phyloP scores from a whole-genome alignment of 176 grass and related monocot species.

The Raddia distichophylla region DNA sequence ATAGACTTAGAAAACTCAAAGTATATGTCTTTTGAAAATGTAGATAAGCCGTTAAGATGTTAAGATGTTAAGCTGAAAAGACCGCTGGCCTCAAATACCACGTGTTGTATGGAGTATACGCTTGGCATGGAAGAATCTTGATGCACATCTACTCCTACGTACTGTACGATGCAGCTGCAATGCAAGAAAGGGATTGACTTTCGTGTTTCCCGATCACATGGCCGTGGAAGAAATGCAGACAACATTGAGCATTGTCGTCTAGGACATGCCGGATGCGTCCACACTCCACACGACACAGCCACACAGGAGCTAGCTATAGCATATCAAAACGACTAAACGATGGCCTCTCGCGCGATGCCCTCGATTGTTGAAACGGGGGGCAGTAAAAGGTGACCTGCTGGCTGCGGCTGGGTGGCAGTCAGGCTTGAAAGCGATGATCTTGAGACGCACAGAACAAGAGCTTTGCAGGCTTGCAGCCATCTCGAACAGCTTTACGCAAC shows the following conservation, averaged over 20 bases:
- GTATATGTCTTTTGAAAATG: too few species aligned
- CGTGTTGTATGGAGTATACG: neutral
- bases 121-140: neutral
- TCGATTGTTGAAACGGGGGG: neutral
- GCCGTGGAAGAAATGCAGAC: neutral
- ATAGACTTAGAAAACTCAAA: too few species aligned
- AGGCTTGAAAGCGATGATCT: slow-evolving; percentile 21
- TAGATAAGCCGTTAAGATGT: too few species aligned
- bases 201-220: neutral
- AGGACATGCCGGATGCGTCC: neutral
- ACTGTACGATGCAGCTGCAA: neutral
- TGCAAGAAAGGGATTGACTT: neutral
- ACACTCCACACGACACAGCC: neutral
- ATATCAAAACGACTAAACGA: too few species aligned
- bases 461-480: neutral
- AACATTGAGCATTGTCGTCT: too few species aligned
- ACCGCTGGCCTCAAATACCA: too few species aligned
- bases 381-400: neutral
- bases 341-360: too few species aligned
- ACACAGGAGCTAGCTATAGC: too few species aligned
- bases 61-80: too few species aligned
- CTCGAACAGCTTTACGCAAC: slow-evolving; percentile 1
- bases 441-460: neutral
- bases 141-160: neutral
- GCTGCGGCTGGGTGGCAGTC: neutral